Conservation (phyloP, 73 alveolate species). For the Urostyla sp. region DNA sequence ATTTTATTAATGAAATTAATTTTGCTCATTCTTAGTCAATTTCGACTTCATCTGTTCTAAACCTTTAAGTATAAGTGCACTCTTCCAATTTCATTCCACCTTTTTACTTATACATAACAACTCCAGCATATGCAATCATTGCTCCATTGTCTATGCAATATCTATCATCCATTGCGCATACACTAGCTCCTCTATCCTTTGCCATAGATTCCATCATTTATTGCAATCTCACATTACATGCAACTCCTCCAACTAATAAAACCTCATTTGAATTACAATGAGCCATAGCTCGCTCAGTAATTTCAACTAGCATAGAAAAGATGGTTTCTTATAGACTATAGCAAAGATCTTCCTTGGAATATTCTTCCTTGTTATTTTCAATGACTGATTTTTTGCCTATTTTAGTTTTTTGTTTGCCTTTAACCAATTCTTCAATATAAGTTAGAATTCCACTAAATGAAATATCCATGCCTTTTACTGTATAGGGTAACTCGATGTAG, state of each 20-base stretch:
- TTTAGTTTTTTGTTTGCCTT: conserved; percentile 56
- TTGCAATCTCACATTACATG: conserved; percentile 96
- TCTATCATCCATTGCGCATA: conserved; percentile 99
- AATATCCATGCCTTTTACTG: conserved; percentile 99
- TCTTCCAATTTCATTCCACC: conserved; percentile 87
- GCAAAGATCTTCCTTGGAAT: conserved; percentile 94
- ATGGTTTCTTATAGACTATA: conserved; percentile 95
- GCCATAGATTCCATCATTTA: conserved; percentile 97
- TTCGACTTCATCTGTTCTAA: conserved; percentile 98
- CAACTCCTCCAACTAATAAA: conserved; percentile 98
- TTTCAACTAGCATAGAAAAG: conserved; percentile 98
- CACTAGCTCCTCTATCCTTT: conserved; percentile 96
- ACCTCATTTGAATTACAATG: conserved; percentile 98
- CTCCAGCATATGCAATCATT: conserved; percentile 99
- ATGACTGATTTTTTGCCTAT: conserved; percentile 81
- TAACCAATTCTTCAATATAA: conserved; percentile 86
- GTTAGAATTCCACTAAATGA: conserved; percentile 95
- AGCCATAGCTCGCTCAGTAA: conserved; percentile 99
- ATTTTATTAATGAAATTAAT: too few species aligned
- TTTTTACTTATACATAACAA: conserved; percentile 85
- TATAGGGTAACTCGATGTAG: conserved; percentile 94
- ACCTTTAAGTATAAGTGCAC: conserved; percentile 95
- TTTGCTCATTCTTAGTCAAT: conserved; percentile 95
- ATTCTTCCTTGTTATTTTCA: conserved; percentile 42
- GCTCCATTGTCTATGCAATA: conserved; percentile 99